Conservation (phyloP, 805 yeast genomes). For the Candida loeiensis region DNA sequence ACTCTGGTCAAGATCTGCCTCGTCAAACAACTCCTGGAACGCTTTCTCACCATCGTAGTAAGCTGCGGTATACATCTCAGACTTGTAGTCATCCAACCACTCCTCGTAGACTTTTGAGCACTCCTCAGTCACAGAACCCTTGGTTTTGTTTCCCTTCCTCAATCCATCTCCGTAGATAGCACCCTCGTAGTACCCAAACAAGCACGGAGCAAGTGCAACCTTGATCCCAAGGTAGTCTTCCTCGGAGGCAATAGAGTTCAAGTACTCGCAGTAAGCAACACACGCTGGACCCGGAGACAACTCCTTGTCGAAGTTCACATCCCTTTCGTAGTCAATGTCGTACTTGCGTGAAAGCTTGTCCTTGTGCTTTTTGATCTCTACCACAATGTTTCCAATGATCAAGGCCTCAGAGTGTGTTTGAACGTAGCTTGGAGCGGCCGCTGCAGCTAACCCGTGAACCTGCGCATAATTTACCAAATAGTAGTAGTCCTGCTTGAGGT, state of each 20-base stretch:
- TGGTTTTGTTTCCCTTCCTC: constrained; percentile 16
- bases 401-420: constrained; percentile 49
- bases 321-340: constrained; percentile 38
- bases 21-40: constrained; percentile 45
- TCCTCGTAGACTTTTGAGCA: constrained; percentile 33
- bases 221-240: constrained; percentile 63
- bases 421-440: constrained; percentile 54
- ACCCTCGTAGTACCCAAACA: constrained; percentile 68
- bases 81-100: constrained; percentile 64
- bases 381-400: constrained; percentile 49
- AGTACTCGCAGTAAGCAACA: constrained; percentile 56
- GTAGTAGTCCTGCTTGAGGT: constrained; percentile 61
- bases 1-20: constrained; percentile 23
- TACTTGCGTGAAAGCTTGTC: constrained; percentile 40
- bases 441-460: constrained; percentile 60
- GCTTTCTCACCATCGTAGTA: constrained; percentile 47
- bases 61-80: constrained; percentile 53
- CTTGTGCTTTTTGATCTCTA: constrained; percentile 56
- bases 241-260: constrained; percentile 48
- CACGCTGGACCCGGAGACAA: constrained; percentile 56
- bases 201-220: constrained; percentile 71
- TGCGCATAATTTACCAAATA: constrained; percentile 67
- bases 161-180: constrained; percentile 29
- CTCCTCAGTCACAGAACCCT: constrained; percentile 14
- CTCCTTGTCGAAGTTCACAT: constrained; percentile 37